These are phyloP conservation scores for Brassica balearica DNA, from an alignment of 441 rosid species.

Conservation along the genomic window DNA sequence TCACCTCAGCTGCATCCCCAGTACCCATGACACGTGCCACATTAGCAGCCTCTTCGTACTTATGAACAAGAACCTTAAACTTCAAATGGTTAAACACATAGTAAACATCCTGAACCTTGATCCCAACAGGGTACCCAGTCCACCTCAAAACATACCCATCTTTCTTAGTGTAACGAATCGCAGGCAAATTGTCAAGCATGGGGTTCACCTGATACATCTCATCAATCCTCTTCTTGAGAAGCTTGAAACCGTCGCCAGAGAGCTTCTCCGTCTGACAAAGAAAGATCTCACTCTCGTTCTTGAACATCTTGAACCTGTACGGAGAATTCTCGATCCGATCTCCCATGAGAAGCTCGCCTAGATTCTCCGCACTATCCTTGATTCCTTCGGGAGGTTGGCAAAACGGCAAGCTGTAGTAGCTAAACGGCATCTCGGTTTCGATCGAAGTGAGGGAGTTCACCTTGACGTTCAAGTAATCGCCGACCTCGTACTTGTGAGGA, in stretches of 20 bases:
- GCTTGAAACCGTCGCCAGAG: constrained; percentile 57
- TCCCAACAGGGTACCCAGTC: constrained; percentile 87
- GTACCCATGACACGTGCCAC: constrained; percentile 84
- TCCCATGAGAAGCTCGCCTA: constrained; percentile 88
- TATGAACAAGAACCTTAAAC: constrained; percentile 83
- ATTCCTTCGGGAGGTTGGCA: constrained; percentile 73
- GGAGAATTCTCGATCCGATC: constrained; percentile 94
- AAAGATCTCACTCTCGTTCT: constrained; percentile 68
- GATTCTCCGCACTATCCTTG: constrained; percentile 88
- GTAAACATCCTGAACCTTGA: constrained; percentile 70
- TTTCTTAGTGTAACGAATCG: constrained; percentile 76
- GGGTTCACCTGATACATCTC: constrained; percentile 90
- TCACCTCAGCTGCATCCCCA: constrained; percentile 80
- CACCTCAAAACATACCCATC: constrained; percentile 72
- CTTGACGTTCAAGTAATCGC: constrained; percentile 70
- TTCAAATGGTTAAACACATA: constrained; percentile 86
- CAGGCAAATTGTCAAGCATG: constrained; percentile 81
- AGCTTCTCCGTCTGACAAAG: constrained; percentile 63
- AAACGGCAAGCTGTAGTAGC: constrained; percentile 81
- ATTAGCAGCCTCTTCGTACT: constrained; percentile 73
- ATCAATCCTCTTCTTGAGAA: constrained; percentile 80
- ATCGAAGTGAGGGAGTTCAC: constrained; percentile 90
- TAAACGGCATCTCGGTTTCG: constrained; percentile 82
- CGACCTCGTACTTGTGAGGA: constrained; percentile 65
- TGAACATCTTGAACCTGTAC: constrained; percentile 69